Base-by-base conservation (phyloP, 129 eudicot species). In the Flaveria brownii region DNA sequence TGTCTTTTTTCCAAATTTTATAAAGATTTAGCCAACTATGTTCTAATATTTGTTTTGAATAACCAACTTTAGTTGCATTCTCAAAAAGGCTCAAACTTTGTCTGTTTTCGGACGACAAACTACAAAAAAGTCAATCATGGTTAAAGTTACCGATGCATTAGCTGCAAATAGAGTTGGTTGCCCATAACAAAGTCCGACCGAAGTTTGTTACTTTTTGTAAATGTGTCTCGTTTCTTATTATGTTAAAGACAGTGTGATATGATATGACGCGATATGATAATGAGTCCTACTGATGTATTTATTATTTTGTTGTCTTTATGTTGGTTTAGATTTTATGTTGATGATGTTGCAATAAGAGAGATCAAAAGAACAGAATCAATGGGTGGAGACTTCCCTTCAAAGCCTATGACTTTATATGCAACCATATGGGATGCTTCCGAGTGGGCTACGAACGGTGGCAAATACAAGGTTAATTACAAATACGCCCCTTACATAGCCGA, bases 361-460 rank as follows among this genome's bases (percentile, higher is more conserved):
- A 84, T 93, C 80, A 88, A 67, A 79, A 82, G 91, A 77, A 88
- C 89, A 50, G 87, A 74, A 76, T 83, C 91, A 68, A 90, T 93
- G 97, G 95, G 88, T 22, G 96, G 90, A 73, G 96, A 93, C 80
- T 93, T 86, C 75, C 98, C 98, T 20, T 87, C 98, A 2, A 93
- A 93, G 72, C 97, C 98, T 20, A 93, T 93, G 98, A 82, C 92
- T 25, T 51, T 93, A 42, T 88, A 88, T 66, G 91, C 97, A 30
- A 93, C 98, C 6, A 93, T 93, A 82, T 93, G 98, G 98, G 98
- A 93, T 82, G 98, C 91, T 17, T 93, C 98, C 2, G 76, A 78
- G 49, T 93, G 98, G 98, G 98, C 98, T 26, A 93, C 98, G 42
- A 88, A 88, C 75, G 98, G 98, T 22, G 98, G 98, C 54, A 87